Conservation (phyloP, 352 stramenopile genomes). For the Globisporangium camurandrum region DNA sequence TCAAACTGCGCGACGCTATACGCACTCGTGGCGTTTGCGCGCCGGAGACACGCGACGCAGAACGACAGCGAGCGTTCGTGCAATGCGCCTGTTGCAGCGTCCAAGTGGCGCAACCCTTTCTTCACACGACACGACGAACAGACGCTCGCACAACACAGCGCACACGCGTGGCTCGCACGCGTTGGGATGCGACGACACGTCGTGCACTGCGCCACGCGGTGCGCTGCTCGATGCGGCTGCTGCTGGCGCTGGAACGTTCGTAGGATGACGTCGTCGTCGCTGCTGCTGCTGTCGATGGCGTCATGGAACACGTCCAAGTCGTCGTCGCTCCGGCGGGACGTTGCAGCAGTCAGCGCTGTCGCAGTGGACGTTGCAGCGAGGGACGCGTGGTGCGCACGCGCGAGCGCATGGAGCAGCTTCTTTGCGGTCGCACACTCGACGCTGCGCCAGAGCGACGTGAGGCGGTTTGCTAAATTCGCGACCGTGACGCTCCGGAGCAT, state of each 20-base stretch:
- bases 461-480: slow-evolving; percentile 14
- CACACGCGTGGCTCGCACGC: neutral
- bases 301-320: no score
- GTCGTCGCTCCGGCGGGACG: neutral
- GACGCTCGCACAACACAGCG: slow-evolving; percentile 21
- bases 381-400: slow-evolving; percentile 5
- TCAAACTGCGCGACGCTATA: slow-evolving; percentile 16
- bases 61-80: slow-evolving; percentile 14
- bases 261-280: neutral
- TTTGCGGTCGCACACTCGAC: slow-evolving; percentile 25
- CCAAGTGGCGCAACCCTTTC: slow-evolving; percentile 16
- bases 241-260: neutral
- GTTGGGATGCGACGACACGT: slow-evolving; percentile 5
- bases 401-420: slow-evolving; percentile 16
- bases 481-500: slow-evolving; percentile 22
- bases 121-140: slow-evolving; percentile 20
- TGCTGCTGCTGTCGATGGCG: neutral
- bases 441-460: slow-evolving; percentile 19
- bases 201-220: neutral
- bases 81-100: slow-evolving; percentile 10
- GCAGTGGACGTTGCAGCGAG: slow-evolving; percentile 6
- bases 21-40: slow-evolving; percentile 13
- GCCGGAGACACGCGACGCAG: slow-evolving; percentile 16
- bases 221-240: slow-evolving; percentile 7
- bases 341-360: slow-evolving; percentile 6